Base-by-base conservation (phyloP, 306 rosid genomes). In the Rosa rugosa region DNA sequence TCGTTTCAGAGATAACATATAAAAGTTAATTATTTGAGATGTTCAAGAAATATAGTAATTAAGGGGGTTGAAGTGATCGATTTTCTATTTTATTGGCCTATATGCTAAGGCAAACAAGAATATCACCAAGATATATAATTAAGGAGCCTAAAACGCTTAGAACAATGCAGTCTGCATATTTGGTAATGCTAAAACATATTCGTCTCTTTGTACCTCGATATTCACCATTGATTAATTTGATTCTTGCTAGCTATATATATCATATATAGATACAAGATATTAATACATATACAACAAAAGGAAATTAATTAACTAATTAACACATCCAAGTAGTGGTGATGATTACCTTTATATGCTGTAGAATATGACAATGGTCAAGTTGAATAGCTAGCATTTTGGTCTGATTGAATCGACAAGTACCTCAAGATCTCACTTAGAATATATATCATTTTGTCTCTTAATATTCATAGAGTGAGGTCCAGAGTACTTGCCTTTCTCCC, bases 381-480 rank as follows among this genome's bases (percentile, higher is more conserved):
- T 42, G 70, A 77, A 69, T 65, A 64, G 36, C 69, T 63, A 63
- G 42, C 69, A 63, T 63, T 62, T 47, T 65, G 57, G 54, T 75
- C 34, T 10, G 22, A 41, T 2, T 44, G 38, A 42, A 41, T 47
- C 3, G 68, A 57, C 85, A 79, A 85, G 88, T 85, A 85, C 86
- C 76, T 76, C 88, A 72, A 79, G 82, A 79, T 85, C 88, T 82
- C 84, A 69, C 85, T 77, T 77, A 65, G 83, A 83, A 79, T 77
- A 62, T 62, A 16, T 18, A 59, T 40, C 45, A 16, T 16, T 66
- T 75, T 80, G 81, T 83, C 85, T 72, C 79, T 34, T 34, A 64
- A 64, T 64, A 84, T 84, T 86, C 87, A 84, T 31, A 84, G 72
- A 79, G 86, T 82, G 85, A 84, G 88, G 84, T 85, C 86, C 63